These are phyloP conservation scores for Penicillium fuscoglaucum DNA, from an alignment of 2,329 filamentous ascomycete genomes.

Conservation along the genomic window DNA sequence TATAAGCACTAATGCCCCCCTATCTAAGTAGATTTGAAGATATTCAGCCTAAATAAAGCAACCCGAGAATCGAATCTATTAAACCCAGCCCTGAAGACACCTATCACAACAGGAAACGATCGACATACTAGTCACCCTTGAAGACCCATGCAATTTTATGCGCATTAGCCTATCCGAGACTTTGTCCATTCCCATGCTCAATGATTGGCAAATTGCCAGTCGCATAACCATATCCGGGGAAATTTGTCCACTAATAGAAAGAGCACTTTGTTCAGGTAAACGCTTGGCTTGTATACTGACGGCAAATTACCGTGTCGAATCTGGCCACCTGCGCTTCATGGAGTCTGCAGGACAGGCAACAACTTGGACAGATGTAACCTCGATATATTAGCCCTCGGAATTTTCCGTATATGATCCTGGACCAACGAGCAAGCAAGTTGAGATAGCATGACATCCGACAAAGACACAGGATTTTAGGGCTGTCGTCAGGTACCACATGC, in stretches of 20 bases:
- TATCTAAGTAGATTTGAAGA: background rate
- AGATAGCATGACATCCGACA: background rate
- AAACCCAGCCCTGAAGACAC: background rate
- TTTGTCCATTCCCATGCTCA: background rate
- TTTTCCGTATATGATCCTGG: background rate
- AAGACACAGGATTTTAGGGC: background rate
- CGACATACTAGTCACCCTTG: background rate
- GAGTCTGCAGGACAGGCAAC: background rate
- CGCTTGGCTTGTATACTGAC: background rate
- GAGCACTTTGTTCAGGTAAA: background rate
- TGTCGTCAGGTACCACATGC: background rate
- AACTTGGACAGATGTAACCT: background rate
- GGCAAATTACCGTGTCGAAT: slow-evolving; percentile 1
- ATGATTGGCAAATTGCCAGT: background rate
- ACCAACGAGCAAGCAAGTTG: background rate
- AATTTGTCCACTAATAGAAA: background rate
- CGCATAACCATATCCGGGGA: background rate
- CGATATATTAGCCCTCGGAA: background rate
- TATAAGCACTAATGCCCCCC: background rate
- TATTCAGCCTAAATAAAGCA: slow-evolving; percentile 1
- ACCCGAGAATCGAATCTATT: background rate
- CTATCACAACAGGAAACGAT: slow-evolving; percentile 7
- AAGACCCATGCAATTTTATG: background rate
- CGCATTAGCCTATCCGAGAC: background rate
- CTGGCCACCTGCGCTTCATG: background rate